phyloP scores from a whole-genome alignment of 2,329 filamentous ascomycete species.

The Pyrenophora tritici-repentis region DNA sequence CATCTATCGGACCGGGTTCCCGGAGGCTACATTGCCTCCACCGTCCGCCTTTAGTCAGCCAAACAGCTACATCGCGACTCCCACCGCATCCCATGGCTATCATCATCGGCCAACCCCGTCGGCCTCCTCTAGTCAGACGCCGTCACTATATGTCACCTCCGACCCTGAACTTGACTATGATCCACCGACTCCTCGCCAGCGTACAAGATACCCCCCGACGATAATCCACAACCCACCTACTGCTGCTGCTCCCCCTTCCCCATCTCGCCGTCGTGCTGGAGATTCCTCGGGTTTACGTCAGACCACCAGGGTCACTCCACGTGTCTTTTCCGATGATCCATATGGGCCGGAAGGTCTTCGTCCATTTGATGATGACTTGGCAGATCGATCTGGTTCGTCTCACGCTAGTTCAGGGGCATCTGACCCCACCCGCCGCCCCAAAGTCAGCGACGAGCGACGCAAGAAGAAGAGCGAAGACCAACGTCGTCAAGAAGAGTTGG shows the following conservation, averaged over 20 bases:
- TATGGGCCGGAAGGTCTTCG: slow-evolving; percentile 15
- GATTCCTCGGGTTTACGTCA: slow-evolving; percentile 26
- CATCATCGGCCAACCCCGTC: slow-evolving; percentile 36
- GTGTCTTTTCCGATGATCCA: slow-evolving; percentile 14
- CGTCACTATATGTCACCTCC: slow-evolving; percentile 38
- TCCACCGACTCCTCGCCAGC: slow-evolving; percentile 27
- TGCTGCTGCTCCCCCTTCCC: slow-evolving; percentile 20
- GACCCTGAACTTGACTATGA: slow-evolving; percentile 41
- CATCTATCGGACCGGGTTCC: slow-evolving; percentile 38
- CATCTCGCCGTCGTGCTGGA: slow-evolving; percentile 19
- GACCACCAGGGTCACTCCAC: slow-evolving; percentile 27
- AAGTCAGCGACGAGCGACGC: slow-evolving; percentile 26
- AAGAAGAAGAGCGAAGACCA: slow-evolving; percentile 26
- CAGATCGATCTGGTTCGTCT: slow-evolving; percentile 26
- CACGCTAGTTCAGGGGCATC: slow-evolving; percentile 26
- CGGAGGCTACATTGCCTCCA: slow-evolving; percentile 34
- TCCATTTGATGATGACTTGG: slow-evolving; percentile 27
- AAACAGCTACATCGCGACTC: slow-evolving; percentile 27
- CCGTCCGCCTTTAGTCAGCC: slow-evolving; percentile 18
- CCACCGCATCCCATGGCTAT: slow-evolving; percentile 25
- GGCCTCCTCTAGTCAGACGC: slow-evolving; percentile 35
- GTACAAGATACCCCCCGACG: slow-evolving; percentile 24
- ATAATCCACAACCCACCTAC: slow-evolving; percentile 37
- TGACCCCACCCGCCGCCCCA: slow-evolving; percentile 29
- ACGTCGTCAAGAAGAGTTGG: slow-evolving; percentile 31